phyloP scores from a whole-genome alignment of 2,329 filamentous ascomycete species.

The Diaporthe sp. region DNA sequence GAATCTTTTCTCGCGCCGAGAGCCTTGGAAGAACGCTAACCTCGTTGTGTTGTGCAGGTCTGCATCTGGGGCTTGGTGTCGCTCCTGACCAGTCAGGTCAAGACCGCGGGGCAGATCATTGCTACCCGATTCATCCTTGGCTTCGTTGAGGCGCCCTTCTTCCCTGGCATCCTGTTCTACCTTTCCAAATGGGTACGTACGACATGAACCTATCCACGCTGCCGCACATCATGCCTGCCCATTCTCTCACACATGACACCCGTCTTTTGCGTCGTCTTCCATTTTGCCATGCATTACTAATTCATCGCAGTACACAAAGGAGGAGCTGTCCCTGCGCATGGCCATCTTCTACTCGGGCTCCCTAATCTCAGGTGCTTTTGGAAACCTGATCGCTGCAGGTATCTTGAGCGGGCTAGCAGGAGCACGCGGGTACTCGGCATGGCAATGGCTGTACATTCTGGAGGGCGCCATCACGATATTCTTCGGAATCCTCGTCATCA shows the following conservation, averaged over 20 bases:
- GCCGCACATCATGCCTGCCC: not conserved
- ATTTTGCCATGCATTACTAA: not conserved
- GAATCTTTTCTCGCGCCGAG: not conserved
- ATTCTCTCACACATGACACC: not conserved
- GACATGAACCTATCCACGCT: not conserved
- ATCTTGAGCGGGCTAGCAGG: constrained; percentile 39
- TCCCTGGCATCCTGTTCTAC: constrained; percentile 52
- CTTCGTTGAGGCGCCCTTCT: constrained; percentile 57
- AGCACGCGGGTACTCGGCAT: constrained; percentile 28
- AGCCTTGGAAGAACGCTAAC: constrained; percentile 18
- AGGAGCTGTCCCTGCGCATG: constrained; percentile 40
- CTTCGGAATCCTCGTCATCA: constrained; percentile 34
- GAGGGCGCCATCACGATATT: constrained; percentile 40
- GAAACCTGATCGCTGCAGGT: constrained; percentile 40
- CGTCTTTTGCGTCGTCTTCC: no score
- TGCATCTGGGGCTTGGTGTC: constrained; percentile 43
- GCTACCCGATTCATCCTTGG: constrained; percentile 56
- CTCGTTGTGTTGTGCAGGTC: constrained; percentile 9
- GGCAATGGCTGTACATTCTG: constrained; percentile 41
- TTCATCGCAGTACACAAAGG: constrained; percentile 33
- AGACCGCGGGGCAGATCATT: constrained; percentile 52
- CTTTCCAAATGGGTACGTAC: constrained; percentile 39
- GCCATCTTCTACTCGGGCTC: constrained; percentile 41
- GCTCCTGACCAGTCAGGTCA: constrained; percentile 51
- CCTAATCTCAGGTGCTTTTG: constrained; percentile 39